Evolutionary conservation across 2,329 filamentous ascomycete genomes (phyloP), one percentile per base, ranked within the genome.

Genomic region (Verticillium zaregamsianum): DNA sequence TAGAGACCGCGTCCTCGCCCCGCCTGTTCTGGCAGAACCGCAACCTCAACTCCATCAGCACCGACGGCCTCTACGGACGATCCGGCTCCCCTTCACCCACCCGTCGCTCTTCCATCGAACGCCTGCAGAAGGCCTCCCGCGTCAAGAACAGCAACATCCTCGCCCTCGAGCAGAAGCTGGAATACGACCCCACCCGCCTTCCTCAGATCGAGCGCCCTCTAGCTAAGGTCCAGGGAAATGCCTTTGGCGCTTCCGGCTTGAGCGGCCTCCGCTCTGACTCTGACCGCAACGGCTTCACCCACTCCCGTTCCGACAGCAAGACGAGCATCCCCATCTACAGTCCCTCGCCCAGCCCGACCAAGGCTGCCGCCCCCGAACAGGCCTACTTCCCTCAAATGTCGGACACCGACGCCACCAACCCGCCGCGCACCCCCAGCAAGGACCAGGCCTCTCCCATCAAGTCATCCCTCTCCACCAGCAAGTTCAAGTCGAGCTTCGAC

Each of bases 141-240:
- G 95, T 99, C 70, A 97, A 94, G 83, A 98, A 97, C 80, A 97
- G 94, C 84, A 96, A 90, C 79, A 97, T 98, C 83, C 92, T 97
- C 73, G 93, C 92, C 52, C 90, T 93, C 61, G 93, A 97, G 77
- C 90, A 93, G 72, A 93, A 93, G 78, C 87, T 93, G 74, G 91
- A 96, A 79, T 97, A 97, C 80, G 92, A 97, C 74, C 92, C 93
- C 32, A 85, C 89, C 61, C 86, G 87, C 67, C 78, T 93, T 60
- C 90, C 90, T 55, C 82, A 91, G 63, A 85, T 96, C 64, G 92
- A 98, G 77, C 87, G 93, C 65, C 92, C 93, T 40, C 82, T 96
- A 67, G 87, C 91, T 71, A 89, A 88, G 73, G 80, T 92, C 69
- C 90, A 92, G 77, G 87, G 85, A 74, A 92, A 90, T 77, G 84